A percentile compares a stretch with the other conserved stretches of the same genome.
These are phyloP conservation scores for Boletus subparvulus DNA, from an alignment of 768 basidiomycete genomes.

Conservation along the genomic window DNA sequence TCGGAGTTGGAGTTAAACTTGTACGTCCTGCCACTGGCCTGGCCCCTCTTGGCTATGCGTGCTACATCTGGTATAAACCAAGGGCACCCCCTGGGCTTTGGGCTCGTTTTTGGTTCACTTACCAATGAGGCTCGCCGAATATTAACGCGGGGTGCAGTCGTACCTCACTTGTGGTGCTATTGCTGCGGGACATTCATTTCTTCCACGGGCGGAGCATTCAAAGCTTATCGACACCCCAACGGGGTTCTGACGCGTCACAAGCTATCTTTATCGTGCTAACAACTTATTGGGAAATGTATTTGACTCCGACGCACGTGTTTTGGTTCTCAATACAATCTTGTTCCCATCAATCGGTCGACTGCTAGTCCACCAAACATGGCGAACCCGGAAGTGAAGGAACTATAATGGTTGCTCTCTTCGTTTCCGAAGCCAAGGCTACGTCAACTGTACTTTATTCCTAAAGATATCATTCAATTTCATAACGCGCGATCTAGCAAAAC, in stretches of 20 bases:
- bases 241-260: background rate
- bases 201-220: too few relatives aligned
- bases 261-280: background rate
- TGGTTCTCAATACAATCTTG: background rate
- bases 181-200: background rate
- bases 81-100: background rate
- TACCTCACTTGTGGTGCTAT: background rate
- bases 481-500: background rate
- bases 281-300: background rate
- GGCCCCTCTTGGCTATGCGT: background rate
- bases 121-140: background rate
- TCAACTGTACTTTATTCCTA: constrained; percentile 1
- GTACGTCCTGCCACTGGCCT: background rate
- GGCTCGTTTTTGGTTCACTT: background rate
- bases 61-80: background rate
- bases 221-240: constrained; percentile 4
- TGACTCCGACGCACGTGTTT: background rate
- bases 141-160: background rate
- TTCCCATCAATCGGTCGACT: background rate
- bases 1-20: background rate
- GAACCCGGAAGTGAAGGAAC: background rate
- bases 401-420: background rate
- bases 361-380: background rate
- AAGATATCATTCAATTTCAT: background rate
- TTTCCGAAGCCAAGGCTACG: background rate